Base-by-base conservation (phyloP, 108 stramenopile species). In the Schizochytrium sp. region DNA sequence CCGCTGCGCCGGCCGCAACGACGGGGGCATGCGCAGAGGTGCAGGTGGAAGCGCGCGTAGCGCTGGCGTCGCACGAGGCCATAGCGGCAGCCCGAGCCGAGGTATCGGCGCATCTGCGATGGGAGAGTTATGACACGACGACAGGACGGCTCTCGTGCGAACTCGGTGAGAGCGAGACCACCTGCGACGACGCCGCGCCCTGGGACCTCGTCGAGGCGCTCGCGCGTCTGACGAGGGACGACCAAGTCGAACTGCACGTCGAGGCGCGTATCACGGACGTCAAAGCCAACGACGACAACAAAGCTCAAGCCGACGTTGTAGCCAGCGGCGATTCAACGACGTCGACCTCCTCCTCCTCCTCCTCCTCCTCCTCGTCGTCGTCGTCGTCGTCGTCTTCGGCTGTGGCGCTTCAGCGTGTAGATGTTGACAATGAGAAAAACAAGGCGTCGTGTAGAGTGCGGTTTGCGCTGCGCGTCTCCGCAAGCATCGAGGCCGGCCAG, bases 151-250 rank as follows among this genome's bases (percentile, higher is more conserved):
- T 69, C 21, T 2, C 25, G 14, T 69, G 63, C 63, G 63, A 8
- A 10, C 6, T 69, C 34, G 63, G 63, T 23, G 51, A 43, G 76
- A 21, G 6, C 18, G 48, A 53, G n/a, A 53, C 51, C 18, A n/a
- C 45, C 48, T 47, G 45, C 51, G 51, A 12, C 43, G 51, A 83
- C 28, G 76, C 76, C 8, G 76, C 45, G 76, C 76, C 76, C 23
- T 83, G 76, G 76, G 76, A 83, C 51, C 23, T 83, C 45, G 76
- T 83, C 76, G 76, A 83, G 25, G 45, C 76, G 45, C 76, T 83
- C 23, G 76, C 76, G 28, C 19, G 51, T 8, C 48, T 83, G 14
- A 34, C 25, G 19, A 45, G 19, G 23, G 45, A 47, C 16, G 76
- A 83, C 48, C 6, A 23, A 12, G 76, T 53, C 51, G 19, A 28